Percentiles rank a stretch among this genome's conserved stretches.
These are phyloP conservation scores for Talaromyces borbonicus DNA, from an alignment of 495 filamentous ascomycete species.

Conservation along the genomic window DNA sequence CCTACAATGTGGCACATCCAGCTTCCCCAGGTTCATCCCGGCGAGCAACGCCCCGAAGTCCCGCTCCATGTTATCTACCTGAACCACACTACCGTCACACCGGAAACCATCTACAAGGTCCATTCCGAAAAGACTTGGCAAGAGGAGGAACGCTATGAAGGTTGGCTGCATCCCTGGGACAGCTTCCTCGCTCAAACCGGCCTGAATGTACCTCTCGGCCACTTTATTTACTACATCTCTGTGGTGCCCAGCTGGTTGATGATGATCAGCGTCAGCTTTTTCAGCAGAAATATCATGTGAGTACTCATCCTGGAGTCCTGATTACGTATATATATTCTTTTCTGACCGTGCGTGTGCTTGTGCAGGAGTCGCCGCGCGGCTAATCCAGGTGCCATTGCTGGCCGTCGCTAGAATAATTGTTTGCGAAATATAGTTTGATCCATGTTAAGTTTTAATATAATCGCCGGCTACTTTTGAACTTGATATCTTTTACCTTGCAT, in stretches of 20 bases:
- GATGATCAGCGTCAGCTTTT: slow-evolving; percentile 73
- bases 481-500: neutral
- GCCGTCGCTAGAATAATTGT: neutral
- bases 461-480: neutral
- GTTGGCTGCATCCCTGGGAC: slow-evolving; percentile 72
- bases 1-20: slow-evolving; percentile 66
- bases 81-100: slow-evolving; percentile 55
- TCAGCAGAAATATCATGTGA: slow-evolving; percentile 82
- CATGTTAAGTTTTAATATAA: slow-evolving; percentile 12
- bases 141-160: slow-evolving; percentile 49
- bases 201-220: slow-evolving; percentile 57
- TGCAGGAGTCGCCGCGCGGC: slow-evolving; percentile 31
- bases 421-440: neutral
- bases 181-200: slow-evolving; percentile 57
- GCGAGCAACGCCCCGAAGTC: slow-evolving; percentile 28
- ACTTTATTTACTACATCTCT: slow-evolving; percentile 49
- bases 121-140: slow-evolving; percentile 52
- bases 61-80: slow-evolving; percentile 48
- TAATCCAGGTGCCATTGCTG: slow-evolving; percentile 18
- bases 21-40: slow-evolving; percentile 48
- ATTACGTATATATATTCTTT: neutral
- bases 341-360: slow-evolving; percentile 11
- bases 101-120: slow-evolving; percentile 52
- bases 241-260: slow-evolving; percentile 59
- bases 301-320: slow-evolving; percentile 28